phyloP scores from a whole-genome alignment of 768 basidiomycete species.

The Kwoniella shandongensis region DNA sequence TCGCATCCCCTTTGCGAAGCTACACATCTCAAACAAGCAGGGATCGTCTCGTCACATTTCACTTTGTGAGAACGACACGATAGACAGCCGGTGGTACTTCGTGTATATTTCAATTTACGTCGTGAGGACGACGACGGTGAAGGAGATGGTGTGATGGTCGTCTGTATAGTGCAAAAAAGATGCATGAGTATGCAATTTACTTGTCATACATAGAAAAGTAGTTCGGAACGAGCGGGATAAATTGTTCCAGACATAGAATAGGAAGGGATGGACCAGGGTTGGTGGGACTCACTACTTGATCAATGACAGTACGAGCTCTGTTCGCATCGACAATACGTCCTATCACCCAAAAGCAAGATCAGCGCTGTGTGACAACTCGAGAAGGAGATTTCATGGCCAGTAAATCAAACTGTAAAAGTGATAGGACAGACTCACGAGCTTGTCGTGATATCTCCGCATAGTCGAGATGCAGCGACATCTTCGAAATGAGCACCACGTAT shows the following conservation, averaged over 20 bases:
- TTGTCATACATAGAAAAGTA: no score
- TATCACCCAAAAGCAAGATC: no score
- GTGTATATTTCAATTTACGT: slow-evolving; percentile 23
- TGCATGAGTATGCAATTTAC: no score
- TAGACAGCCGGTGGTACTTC: slow-evolving; percentile 26
- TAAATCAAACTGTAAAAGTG: no score
- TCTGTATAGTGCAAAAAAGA: not conserved
- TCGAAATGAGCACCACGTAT: not conserved
- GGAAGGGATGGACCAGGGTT: not conserved
- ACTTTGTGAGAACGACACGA: slow-evolving; percentile 28
- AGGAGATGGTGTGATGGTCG: not conserved
- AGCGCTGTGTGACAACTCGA: no score
- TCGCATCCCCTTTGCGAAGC: slow-evolving; percentile 26
- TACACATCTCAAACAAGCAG: slow-evolving; percentile 25
- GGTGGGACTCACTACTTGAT: slow-evolving; percentile 17
- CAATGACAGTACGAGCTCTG: slow-evolving; percentile 20
- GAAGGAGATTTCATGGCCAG: no score
- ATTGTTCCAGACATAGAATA: not conserved
- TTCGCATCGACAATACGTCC: slow-evolving; percentile 31
- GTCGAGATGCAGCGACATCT: slow-evolving; percentile 22
- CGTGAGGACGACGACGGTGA: slow-evolving; percentile 1
- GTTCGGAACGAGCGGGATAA: no score
- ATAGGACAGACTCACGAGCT: slow-evolving; percentile 21
- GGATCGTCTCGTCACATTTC: slow-evolving; percentile 33
- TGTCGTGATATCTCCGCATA: slow-evolving; percentile 31